Evolutionary conservation across 2,329 filamentous ascomycete species (phyloP), one percentile per base, ranked within the genome.

Genomic region (Massarina eburnea): DNA sequence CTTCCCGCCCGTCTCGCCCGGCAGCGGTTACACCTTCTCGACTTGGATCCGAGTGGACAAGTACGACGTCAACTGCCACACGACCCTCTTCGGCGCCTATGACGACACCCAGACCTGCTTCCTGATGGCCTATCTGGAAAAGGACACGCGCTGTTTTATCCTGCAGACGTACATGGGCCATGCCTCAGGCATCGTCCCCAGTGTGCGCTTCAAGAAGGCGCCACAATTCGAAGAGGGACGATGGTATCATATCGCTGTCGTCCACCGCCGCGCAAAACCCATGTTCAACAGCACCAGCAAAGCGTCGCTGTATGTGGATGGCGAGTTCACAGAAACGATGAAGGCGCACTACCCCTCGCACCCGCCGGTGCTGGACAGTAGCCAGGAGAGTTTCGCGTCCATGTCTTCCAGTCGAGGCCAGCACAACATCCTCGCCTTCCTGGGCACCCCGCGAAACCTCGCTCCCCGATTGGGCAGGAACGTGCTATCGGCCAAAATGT

Each of bases 211-310:
- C 77, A 95, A 94, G 67, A 95, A 94, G 68, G 87, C 87, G 2
- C 82, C 85, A 9, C 76, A 79, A 1, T 97, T 99, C 62, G 76
- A 84, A 57, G 80, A 88, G 52, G 81, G 84, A 43, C 80, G 76
- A 58, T 99, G 94, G 94, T 99, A 99, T 69, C 94, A 99, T 69
- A 82, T 99, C 59, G 89, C 86, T 34, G 74, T 99, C 50, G 89
- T 94, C 19, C 94, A 99, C 70, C 84, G 87, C 39, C 82, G 86
- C 68, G 83, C 88, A 1, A 90, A 86, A 67, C 57, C 49, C 8
- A 65, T 68, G 26, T 84, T 89, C 67, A 80, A 81, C 8, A 30
- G 30, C 29, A 81, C 86, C 2, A 89, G 89, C 60, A 90, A 90
- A 59, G 92, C 92, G 15, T 88, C 88, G 10, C 80, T 99, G 10